Evolutionary conservation across 1,139 yeast genomes (phyloP), one percentile per base, ranked within the genome.

Genomic region (Geotrichum carabidarum): DNA sequence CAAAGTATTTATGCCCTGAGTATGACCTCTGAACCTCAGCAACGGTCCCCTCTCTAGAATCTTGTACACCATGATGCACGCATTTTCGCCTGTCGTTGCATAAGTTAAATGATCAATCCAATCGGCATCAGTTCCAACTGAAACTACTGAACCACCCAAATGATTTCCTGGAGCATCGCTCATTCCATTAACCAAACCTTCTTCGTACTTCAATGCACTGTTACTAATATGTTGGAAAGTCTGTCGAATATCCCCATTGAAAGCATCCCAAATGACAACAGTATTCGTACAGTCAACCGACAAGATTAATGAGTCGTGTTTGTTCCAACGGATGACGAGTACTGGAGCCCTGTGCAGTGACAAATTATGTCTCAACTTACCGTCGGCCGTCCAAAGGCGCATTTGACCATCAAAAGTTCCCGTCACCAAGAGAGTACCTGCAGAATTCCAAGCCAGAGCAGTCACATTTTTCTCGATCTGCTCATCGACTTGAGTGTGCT

Each of bases 81-180:
- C 78, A 48, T 76, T 76, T 5, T 74, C 68, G 0, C 86, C 84
- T 0, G 95, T 81, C 12, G 86, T 71, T 1, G 91, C 89, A 67
- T 87, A 86, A 59, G 83, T 85, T 57, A 74, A 71, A 41, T 80
- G 80, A 61, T 82, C 86, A 18, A 89, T 74, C 96, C 96, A 90
- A 60, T 83, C 81, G 2, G 81, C 76, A 62, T 80, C 84, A 1
- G 79, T 72, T 2, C 84, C 83, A 14, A 72, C 51, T 32, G 57
- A 47, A 36, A 53, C 51, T 1, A 31, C 22, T 2, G 47, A 49
- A 14, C 32, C 32, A 8, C 48, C 37, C 30, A 38, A 14, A 37
- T 37, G 50, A 27, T 27, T 34, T 8, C 44, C 44, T 12, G 36
- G 3, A 35, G 40, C 36, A 5, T 47, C 50, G 12, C 47, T 37